Evolutionary conservation across 192 early-diverging fungal genomes (phyloP).

Genomic region (Backusella australiensis): DNA sequence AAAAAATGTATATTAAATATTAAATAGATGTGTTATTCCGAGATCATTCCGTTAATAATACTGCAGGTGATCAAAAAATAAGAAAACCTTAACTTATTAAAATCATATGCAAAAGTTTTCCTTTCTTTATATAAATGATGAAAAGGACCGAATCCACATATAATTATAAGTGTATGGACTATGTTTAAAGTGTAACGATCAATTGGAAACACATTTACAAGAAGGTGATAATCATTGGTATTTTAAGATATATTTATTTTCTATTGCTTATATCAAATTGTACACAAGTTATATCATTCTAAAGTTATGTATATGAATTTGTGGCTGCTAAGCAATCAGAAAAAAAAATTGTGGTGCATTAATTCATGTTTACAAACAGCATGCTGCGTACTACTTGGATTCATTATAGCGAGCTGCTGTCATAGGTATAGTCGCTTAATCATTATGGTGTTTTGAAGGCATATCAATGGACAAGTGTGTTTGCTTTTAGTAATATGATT

Average conservation of each 20-base stretch:
- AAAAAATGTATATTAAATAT: background rate
- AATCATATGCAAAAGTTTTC: background rate
- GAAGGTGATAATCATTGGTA: background rate
- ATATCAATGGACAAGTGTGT: background rate
- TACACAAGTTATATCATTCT: too few relatives aligned
- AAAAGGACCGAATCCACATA: background rate
- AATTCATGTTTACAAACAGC: too few relatives aligned
- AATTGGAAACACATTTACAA: background rate
- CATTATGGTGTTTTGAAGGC: background rate
- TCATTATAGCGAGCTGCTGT: background rate
- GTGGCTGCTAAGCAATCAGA: too few relatives aligned
- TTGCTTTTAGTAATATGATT: background rate
- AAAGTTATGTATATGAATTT: too few relatives aligned
- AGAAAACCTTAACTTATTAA: background rate
- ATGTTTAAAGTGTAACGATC: background rate
- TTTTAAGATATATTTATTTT: too few relatives aligned
- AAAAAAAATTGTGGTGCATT: too few relatives aligned
- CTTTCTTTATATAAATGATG: background rate
- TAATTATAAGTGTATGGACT: background rate
- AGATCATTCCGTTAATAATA: background rate
- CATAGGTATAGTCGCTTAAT: background rate
- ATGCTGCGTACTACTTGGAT: background rate
- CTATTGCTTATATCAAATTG: too few relatives aligned
- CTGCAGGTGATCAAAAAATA: background rate
- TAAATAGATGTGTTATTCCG: background rate